Evolutionary conservation across 2,329 filamentous ascomycete genomes (phyloP), one percentile per base, ranked within the genome.

Genomic region (Nannizziopsis arthrosporioides): DNA sequence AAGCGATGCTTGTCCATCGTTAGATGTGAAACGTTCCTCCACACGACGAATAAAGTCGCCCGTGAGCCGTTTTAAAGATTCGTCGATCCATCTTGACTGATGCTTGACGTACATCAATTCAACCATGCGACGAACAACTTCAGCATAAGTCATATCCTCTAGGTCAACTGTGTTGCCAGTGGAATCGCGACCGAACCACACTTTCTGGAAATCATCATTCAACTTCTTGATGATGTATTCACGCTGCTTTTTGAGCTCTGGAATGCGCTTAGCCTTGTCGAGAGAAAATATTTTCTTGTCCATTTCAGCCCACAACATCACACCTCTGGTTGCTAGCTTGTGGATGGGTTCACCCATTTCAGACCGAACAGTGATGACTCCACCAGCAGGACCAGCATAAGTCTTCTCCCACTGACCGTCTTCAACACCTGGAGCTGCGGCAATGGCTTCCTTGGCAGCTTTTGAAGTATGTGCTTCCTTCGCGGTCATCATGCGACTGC

Each of bases 331-430:
- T 12, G 92, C 93, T 51, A 98, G 79, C 73, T 98, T 98, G 74
- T 98, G 92, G 53, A 98, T 98, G 5, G 92, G 93, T 74, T 98
- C 92, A 40, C 92, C 93, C 93, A 98, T 98, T 70, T 98, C 92
- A 1, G 92, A 98, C 55, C 88, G 81, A 42, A 98, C 92, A 22
- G 92, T 98, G 59, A 98, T 90, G 54, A 98, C 81, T 64, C 92
- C 92, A 59, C 92, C 92, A 49, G 89, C 84, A 19, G 88, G 76
- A 14, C 85, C 86, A 71, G 90, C 87, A 73, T 94, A 94, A 4
- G 87, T 93, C 70, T 89, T 82, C 69, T 94, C 88, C 89, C 89
- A 95, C 56, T 90, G 76, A 53, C 66, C 67, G 61, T 95, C 88
- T 44, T 84, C 83, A 32, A 94, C 73, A 63, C 89, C 89, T 51